Evolutionary conservation across 257 asterid species (phyloP), one percentile per base, ranked within the genome.

Genomic region (Ilex aquifolium): DNA sequence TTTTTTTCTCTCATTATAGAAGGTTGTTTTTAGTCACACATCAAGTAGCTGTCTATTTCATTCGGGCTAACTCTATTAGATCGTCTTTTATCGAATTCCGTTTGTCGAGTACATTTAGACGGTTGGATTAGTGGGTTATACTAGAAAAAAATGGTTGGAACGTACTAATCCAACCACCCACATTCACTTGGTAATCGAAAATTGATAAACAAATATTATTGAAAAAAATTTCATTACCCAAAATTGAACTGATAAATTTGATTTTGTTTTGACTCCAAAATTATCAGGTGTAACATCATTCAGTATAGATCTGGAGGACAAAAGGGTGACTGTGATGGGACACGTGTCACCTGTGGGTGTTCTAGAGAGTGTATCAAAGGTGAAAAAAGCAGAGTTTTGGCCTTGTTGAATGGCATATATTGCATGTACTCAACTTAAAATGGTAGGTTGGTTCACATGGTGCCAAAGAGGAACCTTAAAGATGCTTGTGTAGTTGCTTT

Each of bases 341-440:
- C 86, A 84, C 74, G 83, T 88, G 76, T 84, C 95, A 12, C 86
- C 95, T 60, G 66, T 77, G 31, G 75, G 74, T 12, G 83, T 86
- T 17, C 69, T 88, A 63, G 92, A 85, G 68, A 83, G 95, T 88
- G 60, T 88, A 29, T 83, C 95, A 10, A 86, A 82, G 81, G 88
- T 88, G 67, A 86, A 83, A 78, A 82, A 76, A 61, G 96, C 96
- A n/a, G 91, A 88, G 59, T 67, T 85, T 70, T 88, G 91, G 95
- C 74, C 82, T 10, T 65, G 68, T 39, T 73, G 56, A 60, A 17
- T 9, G 29, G 32, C 59, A 53, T 51, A 44, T n/a, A 27, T n/a
- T 10, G 31, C 2, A 16, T 57, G 30, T 12, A 29, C 13, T 12
- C 11, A 44, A 17, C 30, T 44, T 46, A 32, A 65, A 32, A 40